phyloP scores from a whole-genome alignment of 2,329 filamentous ascomycete genomes.

The Fusarium camptoceras region DNA sequence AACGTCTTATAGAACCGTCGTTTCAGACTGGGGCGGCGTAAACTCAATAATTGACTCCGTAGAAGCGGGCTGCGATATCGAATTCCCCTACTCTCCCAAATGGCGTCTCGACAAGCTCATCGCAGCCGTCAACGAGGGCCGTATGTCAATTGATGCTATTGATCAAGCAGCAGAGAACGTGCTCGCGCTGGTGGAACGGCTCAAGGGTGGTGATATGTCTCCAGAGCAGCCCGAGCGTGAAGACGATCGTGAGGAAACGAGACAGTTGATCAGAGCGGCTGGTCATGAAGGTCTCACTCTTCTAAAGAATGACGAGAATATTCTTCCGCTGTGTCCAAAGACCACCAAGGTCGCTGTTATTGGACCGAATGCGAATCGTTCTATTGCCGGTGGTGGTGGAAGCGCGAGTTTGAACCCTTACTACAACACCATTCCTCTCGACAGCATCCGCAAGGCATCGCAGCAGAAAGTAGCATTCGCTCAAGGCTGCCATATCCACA shows the following conservation, averaged over 20 bases:
- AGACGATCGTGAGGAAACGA: conserved; percentile 68
- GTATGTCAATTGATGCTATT: conserved; percentile 61
- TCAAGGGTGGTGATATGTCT: conserved; percentile 69
- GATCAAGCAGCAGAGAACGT: conserved; percentile 70
- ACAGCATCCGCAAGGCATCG: conserved; percentile 68
- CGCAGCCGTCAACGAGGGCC: conserved; percentile 61
- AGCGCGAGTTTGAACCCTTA: conserved; percentile 77
- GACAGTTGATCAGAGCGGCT: conserved; percentile 69
- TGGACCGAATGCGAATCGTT: conserved; percentile 74
- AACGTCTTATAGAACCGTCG: conserved; percentile 58
- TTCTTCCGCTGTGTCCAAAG: conserved; percentile 68
- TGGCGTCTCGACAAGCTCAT: conserved; percentile 69
- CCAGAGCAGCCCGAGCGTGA: conserved; percentile 68
- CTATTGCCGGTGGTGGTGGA: conserved; percentile 75
- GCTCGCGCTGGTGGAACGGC: conserved; percentile 69
- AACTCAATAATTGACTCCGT: conserved; percentile 69
- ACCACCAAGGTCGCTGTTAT: conserved; percentile 73
- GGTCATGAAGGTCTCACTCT: conserved; percentile 72
- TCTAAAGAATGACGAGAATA: conserved; percentile 69
- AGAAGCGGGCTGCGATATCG: conserved; percentile 67
- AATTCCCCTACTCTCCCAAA: conserved; percentile 68
- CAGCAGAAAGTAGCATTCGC: conserved; percentile 69
- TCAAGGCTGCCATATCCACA: conserved; percentile 46
- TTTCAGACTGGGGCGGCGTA: conserved; percentile 69
- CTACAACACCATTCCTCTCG: conserved; percentile 71